Evolutionary conservation across 495 filamentous ascomycete genomes (phyloP).

Genomic region (Wilcoxina mikolae): DNA sequence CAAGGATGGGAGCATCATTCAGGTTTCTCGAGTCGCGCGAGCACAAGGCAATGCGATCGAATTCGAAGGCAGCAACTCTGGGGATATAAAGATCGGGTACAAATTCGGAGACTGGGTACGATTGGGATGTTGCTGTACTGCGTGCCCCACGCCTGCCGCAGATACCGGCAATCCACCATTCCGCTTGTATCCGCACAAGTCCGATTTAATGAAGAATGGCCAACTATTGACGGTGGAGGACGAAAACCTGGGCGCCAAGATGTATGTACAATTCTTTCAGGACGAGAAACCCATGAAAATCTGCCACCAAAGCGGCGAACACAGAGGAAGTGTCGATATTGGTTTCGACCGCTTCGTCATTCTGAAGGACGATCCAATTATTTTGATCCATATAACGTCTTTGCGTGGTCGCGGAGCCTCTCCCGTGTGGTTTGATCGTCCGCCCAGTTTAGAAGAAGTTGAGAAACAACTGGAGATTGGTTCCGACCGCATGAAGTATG

Average conservation of each 20-base stretch:
- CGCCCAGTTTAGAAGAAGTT: neutral
- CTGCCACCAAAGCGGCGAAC: too few relatives aligned
- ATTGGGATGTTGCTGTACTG: neutral
- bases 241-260: neutral
- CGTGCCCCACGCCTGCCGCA: neutral
- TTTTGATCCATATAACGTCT: neutral
- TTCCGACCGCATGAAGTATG: neutral
- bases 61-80: too few relatives aligned
- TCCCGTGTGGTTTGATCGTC: neutral
- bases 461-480: neutral
- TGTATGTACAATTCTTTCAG: neutral
- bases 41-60: neutral
- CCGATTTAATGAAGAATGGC: neutral
- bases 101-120: neutral
- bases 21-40: neutral
- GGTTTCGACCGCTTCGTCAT: neutral
- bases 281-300: neutral
- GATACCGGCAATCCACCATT: neutral
- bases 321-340: neutral
- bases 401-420: neutral
- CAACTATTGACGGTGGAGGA: neutral
- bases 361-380: neutral
- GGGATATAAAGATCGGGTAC: neutral
- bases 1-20: neutral
- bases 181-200: neutral